Evolutionary conservation across 192 early-diverging fungal genomes (phyloP).

Genomic region (Gonapodya prolifera): DNA sequence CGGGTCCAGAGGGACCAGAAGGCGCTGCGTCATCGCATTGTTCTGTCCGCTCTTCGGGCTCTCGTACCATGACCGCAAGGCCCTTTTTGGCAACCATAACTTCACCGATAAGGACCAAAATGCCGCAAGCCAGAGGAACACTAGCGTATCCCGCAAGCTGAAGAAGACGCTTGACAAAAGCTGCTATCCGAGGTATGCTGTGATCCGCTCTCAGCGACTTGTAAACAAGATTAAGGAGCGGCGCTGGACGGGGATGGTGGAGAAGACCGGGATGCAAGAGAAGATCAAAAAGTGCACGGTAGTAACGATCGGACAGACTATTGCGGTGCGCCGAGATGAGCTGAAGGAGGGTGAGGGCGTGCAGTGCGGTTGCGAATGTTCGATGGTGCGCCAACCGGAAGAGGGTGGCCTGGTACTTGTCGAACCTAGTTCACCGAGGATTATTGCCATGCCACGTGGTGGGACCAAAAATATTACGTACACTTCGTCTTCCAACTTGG

Average conservation of each 20-base stretch:
- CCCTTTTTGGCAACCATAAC: conserved; percentile 39
- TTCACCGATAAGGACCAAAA: conserved; percentile 70
- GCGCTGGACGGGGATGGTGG: conserved; percentile 71
- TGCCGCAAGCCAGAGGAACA: conserved; percentile 74
- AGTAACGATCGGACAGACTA: conserved; percentile 69
- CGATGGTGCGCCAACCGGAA: conserved; percentile 81
- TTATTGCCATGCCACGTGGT: too few species aligned
- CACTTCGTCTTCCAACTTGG: conserved; percentile 63
- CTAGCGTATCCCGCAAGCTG: conserved; percentile 61
- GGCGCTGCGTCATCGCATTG: conserved; percentile 38
- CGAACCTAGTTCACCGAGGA: conserved; percentile 33
- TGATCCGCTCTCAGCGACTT: conserved; percentile 68
- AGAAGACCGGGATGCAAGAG: conserved; percentile 69
- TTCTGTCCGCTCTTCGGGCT: conserved; percentile 59
- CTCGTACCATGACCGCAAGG: conserved; percentile 44
- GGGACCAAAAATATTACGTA: conserved; percentile 16
- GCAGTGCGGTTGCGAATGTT: conserved; percentile 86
- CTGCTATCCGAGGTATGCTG: conserved; percentile 47
- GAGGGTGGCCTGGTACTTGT: conserved; percentile 73
- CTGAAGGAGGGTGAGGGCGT: conserved; percentile 81
- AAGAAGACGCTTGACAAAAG: conserved; percentile 83
- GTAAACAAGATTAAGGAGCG: conserved; percentile 87
- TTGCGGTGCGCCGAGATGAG: conserved; percentile 42
- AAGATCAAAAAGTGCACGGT: conserved; percentile 79
- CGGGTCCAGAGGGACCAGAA: neutral